phyloP scores from a whole-genome alignment of 768 basidiomycete genomes.

The Boletales sp. region DNA sequence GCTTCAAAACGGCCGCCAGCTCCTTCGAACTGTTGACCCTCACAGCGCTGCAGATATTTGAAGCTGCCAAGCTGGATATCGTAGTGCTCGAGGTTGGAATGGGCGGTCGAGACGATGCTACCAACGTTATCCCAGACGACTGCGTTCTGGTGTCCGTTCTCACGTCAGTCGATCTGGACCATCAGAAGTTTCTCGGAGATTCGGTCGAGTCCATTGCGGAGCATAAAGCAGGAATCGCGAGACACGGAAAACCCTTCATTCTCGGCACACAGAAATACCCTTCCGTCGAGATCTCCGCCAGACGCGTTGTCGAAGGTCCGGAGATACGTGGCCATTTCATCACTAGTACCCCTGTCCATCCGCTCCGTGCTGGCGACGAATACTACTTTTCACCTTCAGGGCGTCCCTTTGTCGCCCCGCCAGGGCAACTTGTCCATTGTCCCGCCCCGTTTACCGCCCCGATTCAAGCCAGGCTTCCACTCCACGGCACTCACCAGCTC shows the following conservation, averaged over 20 bases:
- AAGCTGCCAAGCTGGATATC: constrained; percentile 66
- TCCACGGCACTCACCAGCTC: constrained; percentile 82
- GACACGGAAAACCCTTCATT: constrained; percentile 58
- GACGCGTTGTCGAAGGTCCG: constrained; percentile 36
- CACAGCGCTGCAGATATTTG: constrained; percentile 75
- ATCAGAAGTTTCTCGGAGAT: constrained; percentile 83
- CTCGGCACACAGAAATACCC: constrained; percentile 59
- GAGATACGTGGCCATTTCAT: constrained; percentile 41
- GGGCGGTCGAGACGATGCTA: constrained; percentile 91
- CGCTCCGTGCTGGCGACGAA: constrained; percentile 33
- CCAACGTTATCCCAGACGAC: constrained; percentile 77
- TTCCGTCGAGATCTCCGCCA: constrained; percentile 45
- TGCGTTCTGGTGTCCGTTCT: constrained; percentile 75
- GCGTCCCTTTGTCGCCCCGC: constrained; percentile 31
- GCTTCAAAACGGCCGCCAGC: constrained; percentile 47
- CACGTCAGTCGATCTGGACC: constrained; percentile 88
- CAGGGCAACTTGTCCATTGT: constrained; percentile 39
- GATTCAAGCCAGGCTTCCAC: constrained; percentile 51
- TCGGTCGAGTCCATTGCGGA: constrained; percentile 69
- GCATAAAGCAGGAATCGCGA: constrained; percentile 83
- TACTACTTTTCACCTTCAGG: constrained; percentile 32
- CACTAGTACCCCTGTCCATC: constrained; percentile 31
- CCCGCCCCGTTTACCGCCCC: constrained; percentile 43
- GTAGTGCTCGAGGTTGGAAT: constrained; percentile 92
- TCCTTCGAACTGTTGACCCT: constrained; percentile 85